Percentiles rank a stretch among this genome's conserved stretches.
Conservation (phyloP, 257 asterid species). For the Nyctanthes arbortristis region DNA sequence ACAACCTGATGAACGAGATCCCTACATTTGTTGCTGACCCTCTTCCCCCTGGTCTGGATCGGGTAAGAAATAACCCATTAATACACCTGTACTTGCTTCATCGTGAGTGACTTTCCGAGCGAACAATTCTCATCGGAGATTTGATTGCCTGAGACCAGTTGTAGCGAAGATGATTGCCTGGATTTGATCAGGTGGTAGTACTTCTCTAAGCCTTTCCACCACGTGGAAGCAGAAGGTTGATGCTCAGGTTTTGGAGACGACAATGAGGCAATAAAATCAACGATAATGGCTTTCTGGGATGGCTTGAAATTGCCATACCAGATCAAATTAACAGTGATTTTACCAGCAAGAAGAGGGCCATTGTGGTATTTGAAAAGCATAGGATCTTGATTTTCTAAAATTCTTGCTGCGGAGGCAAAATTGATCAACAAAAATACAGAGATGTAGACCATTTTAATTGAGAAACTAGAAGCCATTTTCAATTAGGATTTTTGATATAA, state of each 20-base stretch:
- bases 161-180: conserved; percentile 32
- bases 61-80: conserved; percentile 33
- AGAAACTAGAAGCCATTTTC: not conserved
- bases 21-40: conserved; percentile 66
- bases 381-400: conserved; percentile 25
- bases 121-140: conserved; percentile 29
- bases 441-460: not conserved
- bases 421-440: not conserved
- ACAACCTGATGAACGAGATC: conserved; percentile 70
- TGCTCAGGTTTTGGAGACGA: conserved; percentile 26
- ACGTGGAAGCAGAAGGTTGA: conserved; percentile 45
- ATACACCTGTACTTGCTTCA: not conserved
- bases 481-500: not conserved
- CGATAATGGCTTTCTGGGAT: conserved; percentile 41
- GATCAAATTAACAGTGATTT: conserved; percentile 39
- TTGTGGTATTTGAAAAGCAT: conserved; percentile 41
- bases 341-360: conserved; percentile 45
- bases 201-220: conserved; percentile 51
- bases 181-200: conserved; percentile 46
- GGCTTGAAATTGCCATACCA: conserved; percentile 57
- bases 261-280: conserved; percentile 45
- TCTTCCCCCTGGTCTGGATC: conserved; percentile 57
- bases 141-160: conserved; percentile 38
- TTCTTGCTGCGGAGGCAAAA: not conserved
- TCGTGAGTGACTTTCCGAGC: conserved; percentile 40